Evolutionary conservation across 2,329 filamentous ascomycete genomes (phyloP), one percentile per base, ranked within the genome.

Genomic region (Colletotrichum tofieldiae): DNA sequence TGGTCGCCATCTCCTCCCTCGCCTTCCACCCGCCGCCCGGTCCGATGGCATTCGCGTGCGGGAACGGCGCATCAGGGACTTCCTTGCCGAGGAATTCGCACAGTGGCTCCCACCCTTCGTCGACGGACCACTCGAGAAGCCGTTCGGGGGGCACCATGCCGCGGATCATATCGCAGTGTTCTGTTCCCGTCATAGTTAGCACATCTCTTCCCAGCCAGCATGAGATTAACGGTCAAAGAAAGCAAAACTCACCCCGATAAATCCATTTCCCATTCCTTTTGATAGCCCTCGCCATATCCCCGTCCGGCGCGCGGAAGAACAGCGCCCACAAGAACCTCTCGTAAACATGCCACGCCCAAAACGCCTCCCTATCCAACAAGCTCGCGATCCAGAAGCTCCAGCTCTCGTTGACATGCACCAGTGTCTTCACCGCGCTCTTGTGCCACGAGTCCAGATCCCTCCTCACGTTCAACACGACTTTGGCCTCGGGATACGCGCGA

Each of bases 381-480:
- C 75, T 77, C 2, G 78, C 73, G 1, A 81, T 14, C 75, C 76
- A 81, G 20, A 78, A 77, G n/a, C 60, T 72, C 78, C 79, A 81
- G 70, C 70, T 72, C 47, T 72, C 60, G n/a, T 72, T 72, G 14
- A 72, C 70, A 26, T 72, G 70, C 29, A 78, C 75, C 6, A 81
- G 67, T 35, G 77, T 80, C 39, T 73, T 74, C 11, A 71, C 72
- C 35, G 77, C 63, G 62, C 81, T 83, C 49, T 75, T 67, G 74
- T 81, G 79, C 85, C 84, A 86, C n/a, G 77, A 78, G 29, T 83
- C 79, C 11, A 80, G 75, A 68, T 86, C 83, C n/a, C 80, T 76
- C 8, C 80, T 77, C 43, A 82, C 84, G 73, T 79, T 78, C 67
- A 84, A 80, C 23, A 88, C 81, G 14, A 88, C 85, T 71, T 84